Conservation (phyloP, 163 green algal genomes). For the Trebouxia gelatinosa region DNA sequence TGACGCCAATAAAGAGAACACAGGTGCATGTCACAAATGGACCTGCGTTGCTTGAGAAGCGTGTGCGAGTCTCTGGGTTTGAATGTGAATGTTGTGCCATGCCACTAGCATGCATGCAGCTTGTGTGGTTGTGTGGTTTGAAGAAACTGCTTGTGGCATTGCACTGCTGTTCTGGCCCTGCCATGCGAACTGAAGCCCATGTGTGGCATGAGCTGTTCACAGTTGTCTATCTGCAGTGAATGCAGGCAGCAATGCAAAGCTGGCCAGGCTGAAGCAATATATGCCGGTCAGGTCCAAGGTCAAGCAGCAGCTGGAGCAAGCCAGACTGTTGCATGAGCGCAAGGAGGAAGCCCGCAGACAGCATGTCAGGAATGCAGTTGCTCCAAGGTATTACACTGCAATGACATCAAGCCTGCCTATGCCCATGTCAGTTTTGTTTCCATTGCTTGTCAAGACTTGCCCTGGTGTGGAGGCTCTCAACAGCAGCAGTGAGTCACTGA, state of each 20-base stretch:
- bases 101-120: constrained; percentile 91
- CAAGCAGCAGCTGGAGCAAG: constrained; percentile 29
- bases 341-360: constrained; percentile 1
- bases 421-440: background rate
- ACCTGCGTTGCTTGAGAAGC: too few species aligned
- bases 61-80: too few species aligned
- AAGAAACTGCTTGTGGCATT: constrained; percentile 96
- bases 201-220: too few species aligned
- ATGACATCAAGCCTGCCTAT: background rate
- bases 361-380: background rate
- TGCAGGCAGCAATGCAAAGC: background rate
- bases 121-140: constrained; percentile 81
- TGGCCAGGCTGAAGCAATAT: background rate
- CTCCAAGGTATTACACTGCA: constrained; percentile 5
- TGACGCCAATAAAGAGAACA: background rate
- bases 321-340: background rate
- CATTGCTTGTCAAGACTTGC: too few species aligned
- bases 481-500: background rate
- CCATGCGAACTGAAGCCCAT: too few species aligned
- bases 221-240: too few species aligned
- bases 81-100: constrained; percentile 78
- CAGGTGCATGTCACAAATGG: too few species aligned
- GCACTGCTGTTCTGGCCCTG: too few species aligned
- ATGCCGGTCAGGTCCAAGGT: constrained; percentile 19
- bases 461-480: background rate